A percentile compares a stretch with the other conserved stretches of the same genome.
These are phyloP conservation scores for Stephania cephalantha DNA, from an alignment of 164 flowering plant genomes.

Conservation along the genomic window DNA sequence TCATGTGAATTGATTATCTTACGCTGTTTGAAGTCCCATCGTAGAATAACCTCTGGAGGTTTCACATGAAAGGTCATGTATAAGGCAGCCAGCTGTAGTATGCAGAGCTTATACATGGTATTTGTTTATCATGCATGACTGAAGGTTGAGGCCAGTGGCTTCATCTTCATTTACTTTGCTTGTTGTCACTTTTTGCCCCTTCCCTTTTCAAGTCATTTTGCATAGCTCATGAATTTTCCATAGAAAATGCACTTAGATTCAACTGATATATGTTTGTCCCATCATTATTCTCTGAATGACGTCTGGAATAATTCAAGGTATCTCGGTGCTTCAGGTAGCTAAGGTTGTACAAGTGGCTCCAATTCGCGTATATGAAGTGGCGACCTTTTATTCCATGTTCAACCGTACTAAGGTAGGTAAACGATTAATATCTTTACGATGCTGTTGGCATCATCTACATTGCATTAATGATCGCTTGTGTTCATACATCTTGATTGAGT, in stretches of 20 bases:
- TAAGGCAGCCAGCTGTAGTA: too few species aligned
- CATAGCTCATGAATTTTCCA: too few species aligned
- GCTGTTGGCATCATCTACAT: neutral
- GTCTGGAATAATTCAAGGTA: constrained; percentile 3
- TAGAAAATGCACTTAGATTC: too few species aligned
- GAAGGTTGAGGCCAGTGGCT: too few species aligned
- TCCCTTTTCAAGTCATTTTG: neutral
- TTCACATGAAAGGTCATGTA: too few species aligned
- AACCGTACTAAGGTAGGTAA: constrained; percentile 72
- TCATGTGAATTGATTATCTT: too few species aligned
- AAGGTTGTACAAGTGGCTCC: constrained; percentile 93
- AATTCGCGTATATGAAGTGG: constrained; percentile 96
- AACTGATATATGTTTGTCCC: neutral
- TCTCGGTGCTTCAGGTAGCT: constrained; percentile 60
- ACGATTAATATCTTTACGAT: neutral
- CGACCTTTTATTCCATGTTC: constrained; percentile 98
- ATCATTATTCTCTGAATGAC: neutral
- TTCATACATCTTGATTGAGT: neutral
- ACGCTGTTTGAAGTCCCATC: too few species aligned
- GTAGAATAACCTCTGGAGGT: too few species aligned
- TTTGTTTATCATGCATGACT: too few species aligned
- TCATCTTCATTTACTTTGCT: neutral
- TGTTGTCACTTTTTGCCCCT: neutral
- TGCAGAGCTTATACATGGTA: too few species aligned
- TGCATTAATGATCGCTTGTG: constrained; percentile 5